These are phyloP conservation scores for Diaporthe ilicicola DNA, from an alignment of 2,329 filamentous ascomycete species.

Conservation along the genomic window DNA sequence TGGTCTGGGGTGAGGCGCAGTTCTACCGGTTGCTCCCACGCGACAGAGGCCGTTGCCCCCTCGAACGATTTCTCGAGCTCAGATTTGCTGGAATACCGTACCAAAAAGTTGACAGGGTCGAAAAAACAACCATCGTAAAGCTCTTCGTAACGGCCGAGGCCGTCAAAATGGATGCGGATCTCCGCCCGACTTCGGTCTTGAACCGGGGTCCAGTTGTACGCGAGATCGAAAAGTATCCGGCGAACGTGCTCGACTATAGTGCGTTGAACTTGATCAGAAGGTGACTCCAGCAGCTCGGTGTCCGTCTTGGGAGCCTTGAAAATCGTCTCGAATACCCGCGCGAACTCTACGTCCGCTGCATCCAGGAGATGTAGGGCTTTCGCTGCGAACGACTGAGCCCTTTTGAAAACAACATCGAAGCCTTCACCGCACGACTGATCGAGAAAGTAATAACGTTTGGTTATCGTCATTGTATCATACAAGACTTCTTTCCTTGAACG, in stretches of 20 bases:
- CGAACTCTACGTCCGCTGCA: background rate
- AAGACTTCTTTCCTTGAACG: too few relatives aligned
- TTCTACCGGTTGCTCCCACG: background rate
- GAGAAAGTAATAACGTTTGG: background rate
- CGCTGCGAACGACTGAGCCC: background rate
- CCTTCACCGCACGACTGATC: background rate
- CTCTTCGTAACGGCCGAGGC: background rate
- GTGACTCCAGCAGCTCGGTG: background rate
- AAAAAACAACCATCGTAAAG: too few relatives aligned
- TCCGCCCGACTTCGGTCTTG: rapidly evolving
- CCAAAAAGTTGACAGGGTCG: background rate
- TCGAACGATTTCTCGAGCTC: rapidly evolving
- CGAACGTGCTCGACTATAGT: background rate
- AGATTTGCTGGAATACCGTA: background rate
- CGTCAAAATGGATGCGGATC: background rate
- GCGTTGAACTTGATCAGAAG: too few relatives aligned
- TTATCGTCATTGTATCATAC: background rate
- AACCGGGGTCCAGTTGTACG: background rate
- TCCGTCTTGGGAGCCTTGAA: background rate
- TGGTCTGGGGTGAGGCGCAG: background rate
- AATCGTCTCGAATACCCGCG: background rate
- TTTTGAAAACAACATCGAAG: background rate
- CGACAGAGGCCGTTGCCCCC: background rate
- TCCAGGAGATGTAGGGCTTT: background rate
- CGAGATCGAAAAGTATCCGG: background rate